Conservation (phyloP, 225 moss, liverwort and hornwort genomes). For the Physcomitrellopsis africana region DNA sequence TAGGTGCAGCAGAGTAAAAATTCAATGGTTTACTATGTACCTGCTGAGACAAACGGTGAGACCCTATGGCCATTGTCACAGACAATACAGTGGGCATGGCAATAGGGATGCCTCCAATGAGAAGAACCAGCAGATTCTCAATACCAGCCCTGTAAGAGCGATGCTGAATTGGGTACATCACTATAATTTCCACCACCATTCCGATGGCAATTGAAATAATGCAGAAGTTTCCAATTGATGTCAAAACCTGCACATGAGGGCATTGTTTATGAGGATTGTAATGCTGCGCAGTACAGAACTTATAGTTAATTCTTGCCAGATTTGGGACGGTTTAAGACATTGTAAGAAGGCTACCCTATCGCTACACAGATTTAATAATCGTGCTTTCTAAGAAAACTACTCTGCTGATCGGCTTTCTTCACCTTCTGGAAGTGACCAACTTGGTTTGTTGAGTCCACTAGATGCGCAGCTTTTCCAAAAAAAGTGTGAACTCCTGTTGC, state of each 20-base stretch:
- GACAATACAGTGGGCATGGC: conserved; percentile 74
- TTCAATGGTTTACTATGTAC: conserved; percentile 20
- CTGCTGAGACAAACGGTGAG: conserved; percentile 62
- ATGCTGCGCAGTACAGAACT: neutral
- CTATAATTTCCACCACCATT: conserved; percentile 62
- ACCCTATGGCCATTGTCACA: conserved; percentile 76
- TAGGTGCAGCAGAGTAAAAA: neutral
- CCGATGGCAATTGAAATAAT: conserved; percentile 70
- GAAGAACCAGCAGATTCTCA: conserved; percentile 61
- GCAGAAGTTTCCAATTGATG: conserved; percentile 71
- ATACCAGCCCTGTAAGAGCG: conserved; percentile 59
- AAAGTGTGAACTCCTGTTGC: conserved; percentile 69
- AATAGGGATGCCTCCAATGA: conserved; percentile 74
- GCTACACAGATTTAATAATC: neutral
- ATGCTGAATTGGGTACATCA: conserved; percentile 61
- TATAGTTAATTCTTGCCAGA: neutral
- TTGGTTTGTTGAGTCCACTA: conserved; percentile 72
- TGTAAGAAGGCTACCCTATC: neutral
- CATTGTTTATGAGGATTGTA: neutral
- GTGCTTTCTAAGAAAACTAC: neutral
- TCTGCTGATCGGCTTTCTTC: neutral
- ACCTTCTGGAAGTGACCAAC: conserved; percentile 73
- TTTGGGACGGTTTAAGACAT: neutral
- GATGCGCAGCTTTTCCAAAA: conserved; percentile 72
- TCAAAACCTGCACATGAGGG: conserved; percentile 42